Conservation (phyloP, 2,329 filamentous ascomycete species). For the Didymella pomorum region DNA sequence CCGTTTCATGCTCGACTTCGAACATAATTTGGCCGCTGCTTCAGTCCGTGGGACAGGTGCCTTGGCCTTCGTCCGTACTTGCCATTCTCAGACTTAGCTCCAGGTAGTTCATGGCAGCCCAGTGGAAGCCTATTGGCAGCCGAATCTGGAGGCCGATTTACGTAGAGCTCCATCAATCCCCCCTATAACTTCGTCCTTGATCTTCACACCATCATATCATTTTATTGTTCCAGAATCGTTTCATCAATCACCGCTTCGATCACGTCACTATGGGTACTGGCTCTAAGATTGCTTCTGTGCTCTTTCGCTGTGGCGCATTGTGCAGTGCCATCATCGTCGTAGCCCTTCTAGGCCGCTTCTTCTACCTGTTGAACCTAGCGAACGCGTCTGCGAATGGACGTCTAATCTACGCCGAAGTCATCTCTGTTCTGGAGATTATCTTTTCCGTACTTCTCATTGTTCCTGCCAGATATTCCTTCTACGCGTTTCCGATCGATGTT, state of each 20-base stretch:
- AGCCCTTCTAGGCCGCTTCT: conserved; percentile 21
- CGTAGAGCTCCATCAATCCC: neutral
- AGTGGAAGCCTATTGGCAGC: neutral
- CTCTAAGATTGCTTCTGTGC: conserved; percentile 15
- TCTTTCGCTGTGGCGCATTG: conserved; percentile 19
- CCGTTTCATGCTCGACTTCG: neutral
- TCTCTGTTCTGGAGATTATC: conserved; percentile 18
- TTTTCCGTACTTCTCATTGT: conserved; percentile 15
- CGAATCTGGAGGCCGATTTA: neutral
- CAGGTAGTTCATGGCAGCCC: neutral
- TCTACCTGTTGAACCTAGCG: conserved; percentile 16
- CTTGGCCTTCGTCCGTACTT: neutral
- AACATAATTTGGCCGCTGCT: neutral
- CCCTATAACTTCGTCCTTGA: neutral
- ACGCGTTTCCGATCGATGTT: conserved; percentile 21
- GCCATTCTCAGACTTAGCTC: neutral
- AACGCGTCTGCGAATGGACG: conserved; percentile 10
- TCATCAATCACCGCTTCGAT: neutral
- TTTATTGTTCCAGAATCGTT: neutral
- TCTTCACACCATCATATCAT: neutral
- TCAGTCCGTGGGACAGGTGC: neutral
- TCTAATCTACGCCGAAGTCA: conserved; percentile 21
- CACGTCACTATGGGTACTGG: conserved; percentile 18
- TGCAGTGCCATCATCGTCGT: conserved; percentile 20
- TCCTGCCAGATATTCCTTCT: conserved; percentile 21